Evolutionary conservation across 2,329 filamentous ascomycete genomes (phyloP).

Genomic region (Colletotrichum destructivum): DNA sequence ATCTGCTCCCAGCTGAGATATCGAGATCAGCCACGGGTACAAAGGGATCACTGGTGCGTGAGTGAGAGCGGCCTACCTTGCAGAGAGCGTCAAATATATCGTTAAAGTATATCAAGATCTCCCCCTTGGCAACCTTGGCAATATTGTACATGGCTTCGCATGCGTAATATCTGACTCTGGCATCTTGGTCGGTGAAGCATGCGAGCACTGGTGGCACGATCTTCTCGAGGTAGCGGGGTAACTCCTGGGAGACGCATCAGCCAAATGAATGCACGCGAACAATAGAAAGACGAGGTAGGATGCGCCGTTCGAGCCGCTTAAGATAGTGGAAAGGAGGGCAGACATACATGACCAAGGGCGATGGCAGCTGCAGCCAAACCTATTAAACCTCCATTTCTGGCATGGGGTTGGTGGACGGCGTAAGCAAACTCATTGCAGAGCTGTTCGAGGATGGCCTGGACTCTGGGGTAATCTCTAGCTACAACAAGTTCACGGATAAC

Average conservation of each 20-base stretch:
- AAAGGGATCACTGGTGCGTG: not conserved
- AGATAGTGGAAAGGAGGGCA: constrained; percentile 8
- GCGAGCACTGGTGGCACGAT: constrained; percentile 97
- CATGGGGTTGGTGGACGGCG: constrained; percentile 95
- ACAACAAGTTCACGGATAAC: constrained; percentile 88
- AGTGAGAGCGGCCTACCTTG: constrained; percentile 74
- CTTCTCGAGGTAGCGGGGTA: constrained; percentile 90
- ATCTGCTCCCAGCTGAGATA: constrained; percentile 86
- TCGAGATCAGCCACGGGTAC: constrained; percentile 20
- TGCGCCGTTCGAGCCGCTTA: not conserved
- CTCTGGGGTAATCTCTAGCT: constrained; percentile 82
- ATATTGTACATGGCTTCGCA: constrained; percentile 99
- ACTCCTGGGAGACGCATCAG: constrained; percentile 71
- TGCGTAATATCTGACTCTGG: constrained; percentile 95
- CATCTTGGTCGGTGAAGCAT: constrained; percentile 98
- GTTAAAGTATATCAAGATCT: constrained; percentile 98
- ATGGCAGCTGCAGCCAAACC: constrained; percentile 96
- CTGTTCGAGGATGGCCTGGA: constrained; percentile 92
- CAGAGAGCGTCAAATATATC: constrained; percentile 97
- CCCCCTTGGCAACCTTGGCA: constrained; percentile 97
- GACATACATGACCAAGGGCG: constrained; percentile 87
- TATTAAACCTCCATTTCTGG: constrained; percentile 95
- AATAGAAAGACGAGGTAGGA: not conserved
- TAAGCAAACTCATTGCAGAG: constrained; percentile 98
- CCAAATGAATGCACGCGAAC: not conserved